phyloP scores from a whole-genome alignment of 352 stramenopile genomes.

The Thalassiosira sp. region DNA sequence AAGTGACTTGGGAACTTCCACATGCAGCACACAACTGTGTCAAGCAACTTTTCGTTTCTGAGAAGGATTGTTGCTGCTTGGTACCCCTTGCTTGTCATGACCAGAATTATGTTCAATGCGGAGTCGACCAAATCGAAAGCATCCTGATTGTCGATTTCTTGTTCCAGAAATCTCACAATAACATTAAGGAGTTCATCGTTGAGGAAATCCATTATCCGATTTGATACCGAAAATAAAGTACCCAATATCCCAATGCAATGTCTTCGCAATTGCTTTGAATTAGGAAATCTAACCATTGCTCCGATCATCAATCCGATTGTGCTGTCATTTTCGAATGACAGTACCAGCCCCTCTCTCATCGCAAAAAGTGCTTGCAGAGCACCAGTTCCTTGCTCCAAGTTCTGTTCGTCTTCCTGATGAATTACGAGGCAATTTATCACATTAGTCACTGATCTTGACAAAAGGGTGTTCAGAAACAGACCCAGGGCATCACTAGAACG shows the following conservation, averaged over 20 bases:
- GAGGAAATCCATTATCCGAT: constrained; percentile 24
- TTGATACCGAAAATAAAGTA: constrained; percentile 23
- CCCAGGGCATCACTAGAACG: constrained; percentile 1
- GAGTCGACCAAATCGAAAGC: constrained; percentile 10
- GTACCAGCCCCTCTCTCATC: constrained; percentile 18
- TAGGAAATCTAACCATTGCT: constrained; percentile 23
- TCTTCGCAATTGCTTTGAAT: constrained; percentile 17
- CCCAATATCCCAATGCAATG: constrained; percentile 31
- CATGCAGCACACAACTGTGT: constrained; percentile 37
- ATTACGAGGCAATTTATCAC: constrained; percentile 6
- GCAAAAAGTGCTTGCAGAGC: constrained; percentile 34
- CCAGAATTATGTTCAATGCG: constrained; percentile 18
- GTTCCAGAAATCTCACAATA: constrained; percentile 23
- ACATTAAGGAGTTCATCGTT: constrained; percentile 18
- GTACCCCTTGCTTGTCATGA: constrained; percentile 11
- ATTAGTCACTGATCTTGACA: constrained; percentile 16
- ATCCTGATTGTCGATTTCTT: constrained; percentile 26
- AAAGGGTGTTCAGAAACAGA: constrained; percentile 14
- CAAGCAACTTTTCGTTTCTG: constrained; percentile 32
- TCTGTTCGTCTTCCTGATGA: constrained; percentile 11
- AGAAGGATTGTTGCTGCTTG: constrained; percentile 13
- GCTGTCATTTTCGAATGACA: constrained; percentile 14
- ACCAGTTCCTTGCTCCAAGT: constrained; percentile 18
- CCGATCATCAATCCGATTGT: constrained; percentile 22
- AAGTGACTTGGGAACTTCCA: constrained; percentile 25